Conservation (phyloP, 129 eudicot species). For the Chrysanthemum seticuspe region DNA sequence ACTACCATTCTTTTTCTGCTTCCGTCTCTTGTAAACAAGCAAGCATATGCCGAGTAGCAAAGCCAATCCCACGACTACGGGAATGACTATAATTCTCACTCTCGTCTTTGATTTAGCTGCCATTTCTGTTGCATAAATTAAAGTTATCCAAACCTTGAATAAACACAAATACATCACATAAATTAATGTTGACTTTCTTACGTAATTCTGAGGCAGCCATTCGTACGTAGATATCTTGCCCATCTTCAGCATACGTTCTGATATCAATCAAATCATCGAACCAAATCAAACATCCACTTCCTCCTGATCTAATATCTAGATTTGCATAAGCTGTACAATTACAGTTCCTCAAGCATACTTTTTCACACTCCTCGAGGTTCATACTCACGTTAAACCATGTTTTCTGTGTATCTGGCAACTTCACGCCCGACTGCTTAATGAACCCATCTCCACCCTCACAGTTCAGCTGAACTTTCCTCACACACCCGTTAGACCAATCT, state of each 20-base stretch:
- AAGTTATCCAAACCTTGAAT: neutral
- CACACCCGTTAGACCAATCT: constrained; percentile 44
- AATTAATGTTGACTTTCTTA: constrained; percentile 12
- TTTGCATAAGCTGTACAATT: constrained; percentile 48
- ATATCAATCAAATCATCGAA: constrained; percentile 51
- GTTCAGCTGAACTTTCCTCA: constrained; percentile 25
- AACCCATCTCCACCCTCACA: constrained; percentile 44
- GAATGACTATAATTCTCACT: constrained; percentile 28
- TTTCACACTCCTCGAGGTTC: constrained; percentile 41
- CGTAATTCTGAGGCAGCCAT: constrained; percentile 48
- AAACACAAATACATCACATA: neutral
- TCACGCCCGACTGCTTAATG: constrained; percentile 22
- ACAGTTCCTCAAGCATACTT: constrained; percentile 39
- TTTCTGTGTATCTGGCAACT: constrained; percentile 34
- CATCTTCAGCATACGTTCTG: constrained; percentile 34
- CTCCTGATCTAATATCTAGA: constrained; percentile 22
- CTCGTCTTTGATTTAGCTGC: constrained; percentile 5
- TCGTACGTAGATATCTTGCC: constrained; percentile 48
- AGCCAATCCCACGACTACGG: constrained; percentile 14
- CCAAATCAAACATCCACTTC: constrained; percentile 58
- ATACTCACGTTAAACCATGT: constrained; percentile 36
- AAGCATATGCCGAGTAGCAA: constrained; percentile 24
- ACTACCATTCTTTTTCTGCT: constrained; percentile 23
- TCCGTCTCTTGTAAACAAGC: constrained; percentile 20
- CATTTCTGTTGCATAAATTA: neutral